Percentiles rank a stretch among this genome's conserved stretches.
Evolutionary conservation across 192 early-diverging fungal genomes (phyloP).

Genomic region (Dissophora globulifera): DNA sequence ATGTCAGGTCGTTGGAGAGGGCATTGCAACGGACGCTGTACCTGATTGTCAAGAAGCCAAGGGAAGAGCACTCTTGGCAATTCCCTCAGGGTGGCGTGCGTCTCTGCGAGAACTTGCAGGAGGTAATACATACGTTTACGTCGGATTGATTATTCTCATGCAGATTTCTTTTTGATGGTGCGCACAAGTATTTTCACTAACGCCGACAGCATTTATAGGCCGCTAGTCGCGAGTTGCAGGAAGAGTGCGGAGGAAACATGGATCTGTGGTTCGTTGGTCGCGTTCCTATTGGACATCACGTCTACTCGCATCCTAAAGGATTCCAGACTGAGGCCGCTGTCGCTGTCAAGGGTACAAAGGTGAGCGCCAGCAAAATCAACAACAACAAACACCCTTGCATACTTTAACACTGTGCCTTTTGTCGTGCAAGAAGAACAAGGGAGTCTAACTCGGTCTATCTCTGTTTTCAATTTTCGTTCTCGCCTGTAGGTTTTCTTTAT

Average conservation of each 20-base stretch:
- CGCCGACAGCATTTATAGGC: slow-evolving; percentile 70
- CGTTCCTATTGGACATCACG: slow-evolving; percentile 80
- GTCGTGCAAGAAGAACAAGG: no score
- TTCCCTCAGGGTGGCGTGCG: slow-evolving; percentile 77
- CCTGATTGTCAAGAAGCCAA: slow-evolving; percentile 77
- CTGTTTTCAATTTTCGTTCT: no score
- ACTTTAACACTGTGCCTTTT: no score
- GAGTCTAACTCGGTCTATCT: no score
- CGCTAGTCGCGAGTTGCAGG: slow-evolving; percentile 75
- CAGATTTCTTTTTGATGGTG: no score
- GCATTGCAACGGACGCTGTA: slow-evolving; percentile 81
- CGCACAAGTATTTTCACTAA: no score
- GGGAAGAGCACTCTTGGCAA: slow-evolving; percentile 70
- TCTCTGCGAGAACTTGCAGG: slow-evolving; percentile 74
- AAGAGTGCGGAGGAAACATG: slow-evolving; percentile 78
- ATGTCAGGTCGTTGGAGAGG: slow-evolving; percentile 80
- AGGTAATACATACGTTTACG: slow-evolving; percentile 54
- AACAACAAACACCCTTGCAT: no score
- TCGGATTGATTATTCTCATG: no score
- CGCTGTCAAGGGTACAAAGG: slow-evolving; percentile 57
- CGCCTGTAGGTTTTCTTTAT: slow-evolving; percentile 79
- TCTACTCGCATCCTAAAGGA: slow-evolving; percentile 53
- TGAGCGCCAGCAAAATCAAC: slow-evolving; percentile 22
- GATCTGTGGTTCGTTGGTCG: slow-evolving; percentile 90
- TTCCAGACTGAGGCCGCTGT: slow-evolving; percentile 28